Percentiles rank a stretch among this genome's conserved stretches.
These are phyloP conservation scores for Nigrospora sphaerica DNA, from an alignment of 2,329 filamentous ascomycete species.

Conservation along the genomic window DNA sequence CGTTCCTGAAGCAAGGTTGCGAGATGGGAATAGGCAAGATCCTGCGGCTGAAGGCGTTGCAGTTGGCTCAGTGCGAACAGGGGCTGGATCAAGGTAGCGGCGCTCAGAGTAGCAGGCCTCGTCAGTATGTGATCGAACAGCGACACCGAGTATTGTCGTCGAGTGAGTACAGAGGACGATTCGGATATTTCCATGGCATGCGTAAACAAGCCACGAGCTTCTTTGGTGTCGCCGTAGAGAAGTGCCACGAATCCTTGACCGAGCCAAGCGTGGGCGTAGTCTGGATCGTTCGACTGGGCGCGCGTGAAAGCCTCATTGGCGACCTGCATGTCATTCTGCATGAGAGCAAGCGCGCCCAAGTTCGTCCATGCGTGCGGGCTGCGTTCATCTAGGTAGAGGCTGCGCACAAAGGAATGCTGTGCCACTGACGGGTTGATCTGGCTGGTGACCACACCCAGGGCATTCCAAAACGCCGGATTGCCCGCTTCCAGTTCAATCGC, in stretches of 20 bases:
- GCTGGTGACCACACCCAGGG: conserved; percentile 84
- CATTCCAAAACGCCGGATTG: conserved; percentile 96
- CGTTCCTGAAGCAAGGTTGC: conserved; percentile 77
- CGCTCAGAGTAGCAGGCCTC: conserved; percentile 40
- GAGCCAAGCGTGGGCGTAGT: conserved; percentile 89
- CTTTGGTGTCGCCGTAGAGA: conserved; percentile 63
- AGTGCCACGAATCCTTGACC: conserved; percentile 85
- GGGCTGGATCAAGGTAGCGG: conserved; percentile 69
- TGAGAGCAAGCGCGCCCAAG: conserved; percentile 74
- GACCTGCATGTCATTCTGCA: conserved; percentile 77
- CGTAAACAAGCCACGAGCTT: conserved; percentile 80
- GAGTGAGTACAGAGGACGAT: conserved; percentile 63
- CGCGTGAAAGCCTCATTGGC: conserved; percentile 85
- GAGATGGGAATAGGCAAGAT: conserved; percentile 70
- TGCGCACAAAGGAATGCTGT: conserved; percentile 89
- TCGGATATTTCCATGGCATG: conserved; percentile 92
- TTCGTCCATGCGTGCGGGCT: conserved; percentile 87
- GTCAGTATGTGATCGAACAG: conserved; percentile 75
- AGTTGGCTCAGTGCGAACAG: conserved; percentile 85
- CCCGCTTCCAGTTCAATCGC: conserved; percentile 93
- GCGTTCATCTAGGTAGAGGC: conserved; percentile 85
- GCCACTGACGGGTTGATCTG: conserved; percentile 78
- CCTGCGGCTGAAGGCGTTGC: conserved; percentile 60
- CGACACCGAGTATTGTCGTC: conserved; percentile 72
- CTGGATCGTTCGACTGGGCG: conserved; percentile 89